These are phyloP conservation scores for Antitrichia curtipendula DNA, from an alignment of 225 moss, liverwort and hornwort genomes.

Conservation along the genomic window DNA sequence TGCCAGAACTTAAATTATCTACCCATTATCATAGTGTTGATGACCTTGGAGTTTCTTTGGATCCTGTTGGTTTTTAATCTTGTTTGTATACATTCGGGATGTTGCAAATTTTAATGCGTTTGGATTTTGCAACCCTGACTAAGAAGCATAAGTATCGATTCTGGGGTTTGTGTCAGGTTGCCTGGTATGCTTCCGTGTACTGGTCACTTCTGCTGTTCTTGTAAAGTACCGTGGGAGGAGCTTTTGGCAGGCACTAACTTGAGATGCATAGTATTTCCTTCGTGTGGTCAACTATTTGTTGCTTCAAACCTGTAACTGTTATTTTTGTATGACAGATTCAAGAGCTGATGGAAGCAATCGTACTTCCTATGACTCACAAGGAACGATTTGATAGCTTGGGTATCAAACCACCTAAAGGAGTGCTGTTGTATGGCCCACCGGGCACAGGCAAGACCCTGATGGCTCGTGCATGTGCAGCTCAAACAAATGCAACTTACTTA, in stretches of 20 bases:
- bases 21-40: background rate
- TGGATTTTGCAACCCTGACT: background rate
- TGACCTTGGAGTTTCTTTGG: background rate
- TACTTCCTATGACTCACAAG: conserved; percentile 87
- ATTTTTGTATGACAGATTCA: conserved; percentile 49
- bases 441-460: conserved; percentile 94
- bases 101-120: background rate
- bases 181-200: background rate
- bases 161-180: background rate
- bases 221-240: background rate
- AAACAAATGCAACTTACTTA: conserved; percentile 85
- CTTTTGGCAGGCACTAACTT: background rate
- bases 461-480: conserved; percentile 90
- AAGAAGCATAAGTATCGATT: background rate
- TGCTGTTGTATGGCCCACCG: conserved; percentile 88
- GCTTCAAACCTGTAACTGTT: background rate
- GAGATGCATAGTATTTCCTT: background rate
- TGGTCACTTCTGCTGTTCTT: background rate
- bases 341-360: conserved; percentile 90
- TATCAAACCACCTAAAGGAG: conserved; percentile 86
- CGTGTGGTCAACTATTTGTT: background rate
- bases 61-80: background rate
- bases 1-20: background rate
- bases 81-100: background rate
- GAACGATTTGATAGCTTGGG: conserved; percentile 86